Evolutionary conservation across 495 filamentous ascomycete species (phyloP), one percentile per base, ranked within the genome.

Genomic region (Lentithecium fluviatile): DNA sequence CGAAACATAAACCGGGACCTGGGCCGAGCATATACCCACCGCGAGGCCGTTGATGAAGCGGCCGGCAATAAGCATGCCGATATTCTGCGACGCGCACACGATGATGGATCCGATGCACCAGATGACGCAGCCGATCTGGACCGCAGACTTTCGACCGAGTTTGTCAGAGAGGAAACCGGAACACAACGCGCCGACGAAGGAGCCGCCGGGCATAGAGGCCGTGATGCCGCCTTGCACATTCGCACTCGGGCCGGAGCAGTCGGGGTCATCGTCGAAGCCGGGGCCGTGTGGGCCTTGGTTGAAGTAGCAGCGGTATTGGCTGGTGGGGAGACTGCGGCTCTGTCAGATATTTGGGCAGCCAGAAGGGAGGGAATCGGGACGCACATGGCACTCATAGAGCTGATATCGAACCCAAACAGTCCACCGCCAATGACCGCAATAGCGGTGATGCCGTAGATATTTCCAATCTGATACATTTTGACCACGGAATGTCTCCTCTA

Each of bases 401-500:
- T 81, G 71, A 91, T 89, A 76, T 90, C 89, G 66, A 91, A 91
- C 56, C 88, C 88, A 63, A 95, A 93, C 17, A 92, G 80, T 47
- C 82, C 85, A 71, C 89, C 90, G 60, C 90, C 90, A 56, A 81
- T 80, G 66, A 92, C 85, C 69, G 87, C 81, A 73, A 88, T 82
- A 72, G 85, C 84, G 64, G 88, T 81, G 71, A 91, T 91, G 42
- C 85, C 70, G 66, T 90, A 90, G 59, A 89, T 80, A 68, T 89
- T 90, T 19, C 47, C 84, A 66, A 86, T 59, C 50, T 53, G 50
- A 38, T 53, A 53, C 50, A 53, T 53, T 6, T 36, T 40, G 15
- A 8, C 15, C 8, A 15, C 15, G 7, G 8, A 15, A 15, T 38
- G 36, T 38, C 36, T 38, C 36, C 15, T 38, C n/a, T n/a, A n/a